Evolutionary conservation across 2,329 filamentous ascomycete genomes (phyloP), one percentile per base, ranked within the genome.

Genomic region (Phyllachora maydis): DNA sequence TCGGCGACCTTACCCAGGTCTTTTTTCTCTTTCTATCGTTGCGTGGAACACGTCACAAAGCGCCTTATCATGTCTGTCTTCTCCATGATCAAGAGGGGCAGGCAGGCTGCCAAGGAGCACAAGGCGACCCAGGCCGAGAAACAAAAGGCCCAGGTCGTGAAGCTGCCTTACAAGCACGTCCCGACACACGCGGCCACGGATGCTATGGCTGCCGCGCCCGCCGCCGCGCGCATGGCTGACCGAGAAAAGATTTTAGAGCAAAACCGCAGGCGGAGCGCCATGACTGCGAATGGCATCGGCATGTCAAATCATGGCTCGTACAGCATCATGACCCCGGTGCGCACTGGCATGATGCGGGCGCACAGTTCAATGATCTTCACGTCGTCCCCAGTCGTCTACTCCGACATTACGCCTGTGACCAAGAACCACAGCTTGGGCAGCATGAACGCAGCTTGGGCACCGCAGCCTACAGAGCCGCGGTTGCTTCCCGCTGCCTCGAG

Each of bases 171-270:
- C 42, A 57, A 48, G 24, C 66, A 72, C 37, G 43, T 66, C 11
- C 64, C 65, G n/a, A 68, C 51, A 9, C 67, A 73, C 37, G 66
- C 66, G 14, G 62, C 61, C 21, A 39, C 51, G 8, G 65, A 72
- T 41, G 63, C 65, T 20, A 43, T 69, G 20, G 48, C 53, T 12
- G 57, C 55, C 15, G 59, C 59, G 3, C 64, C 63, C 7, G 47
- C 55, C 2, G 54, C 49, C 31, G 65, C 54, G 52, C 54, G 52
- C 28, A 35, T 47, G 6, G 46, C 50, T 8, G 59, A 65, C 32
- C 45, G 51, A 20, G 36, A 42, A 13, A 52, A 42, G 29, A 60
- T 65, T 24, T 40, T 54, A 28, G 58, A 60, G 34, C 45, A 57
- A 34, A 60, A 63, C 40, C 48, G 47, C 25, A 48, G 51, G 28